phyloP scores from a whole-genome alignment of 1,284 basidiomycete species.

The Cryptococcus sp. region DNA sequence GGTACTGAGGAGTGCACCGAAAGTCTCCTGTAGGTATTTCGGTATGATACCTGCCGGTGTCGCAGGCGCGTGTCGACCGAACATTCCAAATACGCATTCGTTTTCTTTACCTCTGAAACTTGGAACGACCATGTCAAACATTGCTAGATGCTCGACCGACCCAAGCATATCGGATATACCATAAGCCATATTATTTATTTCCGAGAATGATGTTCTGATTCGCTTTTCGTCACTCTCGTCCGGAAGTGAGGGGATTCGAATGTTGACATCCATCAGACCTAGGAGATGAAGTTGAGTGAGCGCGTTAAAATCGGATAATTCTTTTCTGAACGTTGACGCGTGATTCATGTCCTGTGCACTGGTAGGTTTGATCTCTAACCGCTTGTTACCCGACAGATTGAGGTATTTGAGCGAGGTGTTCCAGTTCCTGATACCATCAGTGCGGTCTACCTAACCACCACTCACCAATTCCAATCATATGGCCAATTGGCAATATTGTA shows the following conservation, averaged over 20 bases:
- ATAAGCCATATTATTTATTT: slow-evolving; percentile 90
- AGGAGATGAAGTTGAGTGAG: slow-evolving; percentile 78
- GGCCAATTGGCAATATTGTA: slow-evolving; percentile 99
- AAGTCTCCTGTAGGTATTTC: slow-evolving; percentile 77
- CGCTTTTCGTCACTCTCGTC: slow-evolving; percentile 90
- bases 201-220: slow-evolving; percentile 84
- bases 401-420: slow-evolving; percentile 88
- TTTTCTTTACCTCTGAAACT: slow-evolving; percentile 71
- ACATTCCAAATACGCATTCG: slow-evolving; percentile 95
- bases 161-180: slow-evolving; percentile 96
- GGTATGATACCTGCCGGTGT: slow-evolving; percentile 47
- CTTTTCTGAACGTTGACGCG: slow-evolving; percentile 45
- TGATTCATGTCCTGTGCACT: slow-evolving; percentile 48
- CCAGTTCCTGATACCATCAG: slow-evolving; percentile 70
- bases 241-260: slow-evolving; percentile 74
- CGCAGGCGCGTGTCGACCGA: slow-evolving; percentile 70
- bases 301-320: slow-evolving; percentile 80
- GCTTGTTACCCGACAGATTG: slow-evolving; percentile 81
- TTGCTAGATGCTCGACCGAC: slow-evolving; percentile 65
- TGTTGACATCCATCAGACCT: slow-evolving; percentile 96
- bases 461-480: slow-evolving; percentile 99
- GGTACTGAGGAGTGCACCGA: slow-evolving; percentile 58
- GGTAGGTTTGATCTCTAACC: slow-evolving; percentile 77
- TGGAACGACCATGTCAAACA: slow-evolving; percentile 90
- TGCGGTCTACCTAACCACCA: slow-evolving; percentile 5